Evolutionary conservation across 805 yeast species (phyloP), one percentile per base, ranked within the genome.

Genomic region (Yarrowia hollandica): DNA sequence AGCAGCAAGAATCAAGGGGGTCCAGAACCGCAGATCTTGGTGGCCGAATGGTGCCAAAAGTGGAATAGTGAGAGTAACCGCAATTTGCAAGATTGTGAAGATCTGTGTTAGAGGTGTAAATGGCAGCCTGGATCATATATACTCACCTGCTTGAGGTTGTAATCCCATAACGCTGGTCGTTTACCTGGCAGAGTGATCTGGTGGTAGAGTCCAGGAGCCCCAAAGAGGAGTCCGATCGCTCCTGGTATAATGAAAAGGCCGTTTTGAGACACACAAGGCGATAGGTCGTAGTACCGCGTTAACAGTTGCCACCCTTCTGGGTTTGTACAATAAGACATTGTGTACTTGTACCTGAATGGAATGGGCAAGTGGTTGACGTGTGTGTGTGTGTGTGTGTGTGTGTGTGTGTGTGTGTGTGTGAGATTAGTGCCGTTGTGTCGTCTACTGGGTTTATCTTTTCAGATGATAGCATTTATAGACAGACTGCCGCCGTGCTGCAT

Each of bases 1-100:
- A 2, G 54, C n/a, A 2, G 59, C 59, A n/a, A 35, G 34, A 7
- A 62, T 6, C 8, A 59, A 23, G 0, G 64, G 63, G 16, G 64
- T 31, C n/a, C 44, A 16, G 11, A 61, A 19, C 30, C 58, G 42
- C 12, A 52, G 8, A 25, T 52, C 58, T 22, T 16, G 7, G 19
- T 35, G 21, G 5, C 44, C 58, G 25, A 52, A 52, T 11, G 31
- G 44, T 8, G 23, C 25, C 2, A 37, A 8, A 3, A 35, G 33
- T 3, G 58, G 42, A 52, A 37, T 26, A 21, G 44, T 44, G 3
- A 28, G 10, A 4, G 58, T 44, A 8, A 34, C 19, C 10, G 21
- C 33, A 18, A 35, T 19, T 25, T 25, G 42, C 11, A 35, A 11
- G 5, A 37, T 26, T 1, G 42, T 52, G 38, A 35, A 21, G 39